A percentile compares a stretch with the other conserved stretches of the same genome.
Conservation (phyloP, 495 filamentous ascomycete genomes). For the Neurospora sp. region DNA sequence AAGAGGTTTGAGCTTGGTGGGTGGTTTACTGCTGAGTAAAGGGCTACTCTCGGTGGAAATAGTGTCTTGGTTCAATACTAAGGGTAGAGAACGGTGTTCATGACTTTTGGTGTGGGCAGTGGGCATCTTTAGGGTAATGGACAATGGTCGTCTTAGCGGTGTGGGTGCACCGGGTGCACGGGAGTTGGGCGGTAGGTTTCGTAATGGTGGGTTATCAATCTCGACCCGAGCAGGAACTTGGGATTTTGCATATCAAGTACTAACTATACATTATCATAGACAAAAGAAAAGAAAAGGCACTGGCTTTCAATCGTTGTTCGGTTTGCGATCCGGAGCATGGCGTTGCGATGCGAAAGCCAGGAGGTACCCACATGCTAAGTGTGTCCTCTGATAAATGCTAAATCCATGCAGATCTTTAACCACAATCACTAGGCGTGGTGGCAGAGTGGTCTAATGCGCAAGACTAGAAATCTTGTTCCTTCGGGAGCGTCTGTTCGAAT, state of each 20-base stretch:
- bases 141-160: background rate
- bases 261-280: background rate
- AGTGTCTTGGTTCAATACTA: background rate
- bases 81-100: background rate
- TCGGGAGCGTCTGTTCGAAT: background rate
- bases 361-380: too few species aligned
- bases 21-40: constrained; percentile 6
- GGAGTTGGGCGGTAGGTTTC: background rate
- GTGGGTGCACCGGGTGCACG: background rate
- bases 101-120: background rate
- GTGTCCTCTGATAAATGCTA: background rate
- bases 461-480: background rate
- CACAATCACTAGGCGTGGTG: background rate
- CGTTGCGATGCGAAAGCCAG: too few species aligned
- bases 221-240: background rate
- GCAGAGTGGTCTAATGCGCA: background rate
- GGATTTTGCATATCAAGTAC: background rate
- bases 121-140: background rate
- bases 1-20: constrained; percentile 12
- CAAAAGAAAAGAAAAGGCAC: background rate
- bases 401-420: background rate
- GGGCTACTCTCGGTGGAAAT: background rate
- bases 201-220: background rate
- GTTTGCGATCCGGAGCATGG: too few species aligned
- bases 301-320: background rate